A percentile compares a stretch with the other conserved stretches of the same genome.
Conservation (phyloP, 495 filamentous ascomycete genomes). For the Talaromyces nanjingensis region DNA sequence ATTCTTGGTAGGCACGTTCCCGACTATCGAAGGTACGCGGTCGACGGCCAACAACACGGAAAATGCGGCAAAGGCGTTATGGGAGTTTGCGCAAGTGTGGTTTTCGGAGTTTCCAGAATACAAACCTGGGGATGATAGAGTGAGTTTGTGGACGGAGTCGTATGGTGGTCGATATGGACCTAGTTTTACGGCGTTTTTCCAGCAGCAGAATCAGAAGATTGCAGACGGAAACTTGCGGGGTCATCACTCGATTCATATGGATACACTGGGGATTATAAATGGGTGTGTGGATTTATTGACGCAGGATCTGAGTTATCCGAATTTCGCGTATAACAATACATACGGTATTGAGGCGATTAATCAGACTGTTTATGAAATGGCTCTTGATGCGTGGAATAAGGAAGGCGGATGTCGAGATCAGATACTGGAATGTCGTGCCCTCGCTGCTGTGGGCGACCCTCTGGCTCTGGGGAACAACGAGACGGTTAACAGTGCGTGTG, state of each 20-base stretch:
- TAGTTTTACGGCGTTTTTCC: conserved; percentile 56
- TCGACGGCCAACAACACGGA: conserved; percentile 44
- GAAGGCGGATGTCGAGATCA: conserved; percentile 56
- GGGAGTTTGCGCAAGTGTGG: conserved; percentile 54
- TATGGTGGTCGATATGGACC: conserved; percentile 67
- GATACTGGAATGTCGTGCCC: conserved; percentile 39
- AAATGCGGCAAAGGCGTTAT: conserved; percentile 47
- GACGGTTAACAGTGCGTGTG: conserved; percentile 35
- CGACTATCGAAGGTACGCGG: conserved; percentile 35
- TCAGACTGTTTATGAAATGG: conserved; percentile 38
- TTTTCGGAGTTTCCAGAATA: conserved; percentile 49
- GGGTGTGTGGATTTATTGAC: conserved; percentile 70
- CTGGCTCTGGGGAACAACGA: conserved; percentile 36
- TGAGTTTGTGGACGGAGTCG: conserved; percentile 50
- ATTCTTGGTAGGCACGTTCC: conserved; percentile 53
- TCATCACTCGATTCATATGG: conserved; percentile 37
- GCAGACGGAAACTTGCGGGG: conserved; percentile 29
- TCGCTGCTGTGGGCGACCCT: conserved; percentile 35
- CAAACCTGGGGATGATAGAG: conserved; percentile 45
- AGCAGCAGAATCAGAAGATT: conserved; percentile 55
- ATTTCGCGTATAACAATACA: conserved; percentile 67
- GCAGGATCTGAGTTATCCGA: conserved; percentile 59
- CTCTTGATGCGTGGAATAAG: conserved; percentile 40
- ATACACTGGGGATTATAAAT: conserved; percentile 53
- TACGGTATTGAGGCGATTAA: conserved; percentile 64